Evolutionary conservation across 495 filamentous ascomycete genomes (phyloP).

Genomic region (Penicillium dipodomyicola): DNA sequence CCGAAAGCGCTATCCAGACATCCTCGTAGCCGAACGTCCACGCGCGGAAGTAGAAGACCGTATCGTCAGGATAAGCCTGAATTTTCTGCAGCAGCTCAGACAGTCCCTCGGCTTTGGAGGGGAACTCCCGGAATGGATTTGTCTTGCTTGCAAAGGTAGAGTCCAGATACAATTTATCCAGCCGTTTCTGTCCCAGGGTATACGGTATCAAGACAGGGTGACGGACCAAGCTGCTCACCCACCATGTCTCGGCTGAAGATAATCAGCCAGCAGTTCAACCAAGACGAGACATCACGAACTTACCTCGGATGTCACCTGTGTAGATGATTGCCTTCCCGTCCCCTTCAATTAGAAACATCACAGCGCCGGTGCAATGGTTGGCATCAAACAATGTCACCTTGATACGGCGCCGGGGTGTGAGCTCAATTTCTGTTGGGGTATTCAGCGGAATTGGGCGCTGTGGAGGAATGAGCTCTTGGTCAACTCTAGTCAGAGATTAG

Average conservation of each 20-base stretch:
- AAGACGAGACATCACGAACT: constrained; percentile 17
- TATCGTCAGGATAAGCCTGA: constrained; percentile 65
- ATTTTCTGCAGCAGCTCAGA: constrained; percentile 71
- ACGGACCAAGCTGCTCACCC: constrained; percentile 61
- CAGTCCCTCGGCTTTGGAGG: constrained; percentile 67
- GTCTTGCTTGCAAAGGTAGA: constrained; percentile 66
- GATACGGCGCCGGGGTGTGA: constrained; percentile 63
- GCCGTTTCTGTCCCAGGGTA: constrained; percentile 57
- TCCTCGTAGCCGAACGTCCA: constrained; percentile 97
- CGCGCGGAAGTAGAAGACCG: constrained; percentile 78
- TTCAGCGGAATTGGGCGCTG: constrained; percentile 81
- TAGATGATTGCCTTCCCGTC: constrained; percentile 76
- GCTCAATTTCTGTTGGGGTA: constrained; percentile 74
- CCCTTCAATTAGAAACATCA: constrained; percentile 91
- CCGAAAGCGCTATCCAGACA: constrained; percentile 81
- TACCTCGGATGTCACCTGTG: constrained; percentile 87
- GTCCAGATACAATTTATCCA: constrained; percentile 85
- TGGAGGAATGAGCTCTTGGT: constrained; percentile 2
- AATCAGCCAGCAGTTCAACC: constrained; percentile 9
- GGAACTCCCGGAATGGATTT: constrained; percentile 49
- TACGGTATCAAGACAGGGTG: constrained; percentile 78
- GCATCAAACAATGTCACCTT: constrained; percentile 85
- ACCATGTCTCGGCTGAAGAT: constrained; percentile 60
- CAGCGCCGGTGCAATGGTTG: constrained; percentile 87
- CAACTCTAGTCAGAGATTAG: neutral